Conservation (phyloP, 2,329 filamentous ascomycete genomes). For the Basipetospora chlamydospora region DNA sequence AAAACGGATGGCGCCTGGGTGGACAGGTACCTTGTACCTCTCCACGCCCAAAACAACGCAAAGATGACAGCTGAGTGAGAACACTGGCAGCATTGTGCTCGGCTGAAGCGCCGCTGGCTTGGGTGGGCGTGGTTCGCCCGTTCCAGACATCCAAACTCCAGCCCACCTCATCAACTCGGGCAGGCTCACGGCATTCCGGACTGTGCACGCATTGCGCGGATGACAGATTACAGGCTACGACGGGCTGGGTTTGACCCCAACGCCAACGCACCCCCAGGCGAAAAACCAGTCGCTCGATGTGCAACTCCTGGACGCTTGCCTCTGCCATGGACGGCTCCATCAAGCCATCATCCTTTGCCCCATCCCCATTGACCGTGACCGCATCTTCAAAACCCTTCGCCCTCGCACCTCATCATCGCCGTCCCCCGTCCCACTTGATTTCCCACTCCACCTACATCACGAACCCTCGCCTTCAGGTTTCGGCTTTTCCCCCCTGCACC, state of each 20-base stretch:
- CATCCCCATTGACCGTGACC: too few relatives aligned
- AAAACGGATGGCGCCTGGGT: neutral
- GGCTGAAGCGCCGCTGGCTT: conserved; percentile 4
- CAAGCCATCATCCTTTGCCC: conserved; percentile 6
- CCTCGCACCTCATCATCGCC: neutral
- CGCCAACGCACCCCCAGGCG: conserved; percentile 5
- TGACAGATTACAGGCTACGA: conserved; percentile 6
- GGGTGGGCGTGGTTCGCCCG: neutral
- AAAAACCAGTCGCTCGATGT: conserved; percentile 6
- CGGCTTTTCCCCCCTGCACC: too few relatives aligned
- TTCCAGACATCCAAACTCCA: neutral
- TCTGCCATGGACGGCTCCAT: conserved; percentile 5
- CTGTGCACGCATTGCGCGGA: too few relatives aligned
- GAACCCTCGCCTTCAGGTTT: too few relatives aligned
- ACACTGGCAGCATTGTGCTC: too few relatives aligned
- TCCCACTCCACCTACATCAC: too few relatives aligned
- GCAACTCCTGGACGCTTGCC: conserved; percentile 5
- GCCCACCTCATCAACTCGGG: too few relatives aligned
- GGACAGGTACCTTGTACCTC: conserved; percentile 2
- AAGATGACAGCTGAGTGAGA: too few relatives aligned
- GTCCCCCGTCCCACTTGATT: neutral
- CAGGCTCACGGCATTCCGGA: conserved; percentile 6
- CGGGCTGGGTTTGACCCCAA: conserved; percentile 5
- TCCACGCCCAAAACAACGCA: too few relatives aligned
- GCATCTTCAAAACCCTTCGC: conserved; percentile 1